Percentiles rank a stretch among this genome's conserved stretches.
These are phyloP conservation scores for Ustilago nuda DNA, from an alignment of 1,284 basidiomycete species.

Conservation along the genomic window DNA sequence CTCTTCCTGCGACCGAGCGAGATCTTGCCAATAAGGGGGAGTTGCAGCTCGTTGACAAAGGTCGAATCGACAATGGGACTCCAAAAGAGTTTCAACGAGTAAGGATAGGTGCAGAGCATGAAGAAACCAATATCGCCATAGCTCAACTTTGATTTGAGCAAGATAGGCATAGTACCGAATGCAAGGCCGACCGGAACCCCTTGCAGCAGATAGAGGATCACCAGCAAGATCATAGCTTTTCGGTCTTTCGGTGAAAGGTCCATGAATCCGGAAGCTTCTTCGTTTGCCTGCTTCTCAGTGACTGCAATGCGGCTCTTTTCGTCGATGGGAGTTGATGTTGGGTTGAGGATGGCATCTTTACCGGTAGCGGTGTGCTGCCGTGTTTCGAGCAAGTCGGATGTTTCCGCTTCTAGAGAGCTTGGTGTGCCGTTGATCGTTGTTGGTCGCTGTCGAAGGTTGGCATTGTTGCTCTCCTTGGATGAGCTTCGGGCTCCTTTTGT, in stretches of 20 bases:
- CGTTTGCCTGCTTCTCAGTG: conserved; percentile 22
- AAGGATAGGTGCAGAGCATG: conserved; percentile 93
- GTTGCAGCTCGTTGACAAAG: conserved; percentile 76
- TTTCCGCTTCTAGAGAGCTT: conserved; percentile 33
- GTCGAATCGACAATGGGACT: conserved; percentile 95
- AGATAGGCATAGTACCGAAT: conserved; percentile 91
- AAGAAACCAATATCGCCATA: conserved; percentile 97
- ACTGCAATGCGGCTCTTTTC: conserved; percentile 24
- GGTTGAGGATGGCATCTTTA: conserved; percentile 9
- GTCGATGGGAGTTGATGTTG: conserved; percentile 21
- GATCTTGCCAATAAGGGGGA: conserved; percentile 45
- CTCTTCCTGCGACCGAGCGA: conserved; percentile 88
- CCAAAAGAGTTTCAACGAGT: conserved; percentile 97
- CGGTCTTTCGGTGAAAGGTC: conserved; percentile 44
- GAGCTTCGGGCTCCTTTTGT: conserved; percentile 21
- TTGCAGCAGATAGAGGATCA: conserved; percentile 91
- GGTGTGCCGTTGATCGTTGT: conserved; percentile 31
- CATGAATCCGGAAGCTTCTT: conserved; percentile 51
- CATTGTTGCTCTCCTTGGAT: conserved; percentile 12
- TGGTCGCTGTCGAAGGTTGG: conserved; percentile 28
- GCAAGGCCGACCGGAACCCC: conserved; percentile 87
- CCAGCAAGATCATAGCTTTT: conserved; percentile 82
- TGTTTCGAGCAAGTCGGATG: conserved; percentile 34
- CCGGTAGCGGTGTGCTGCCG: conserved; percentile 11
- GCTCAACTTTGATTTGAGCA: conserved; percentile 91